phyloP scores from a whole-genome alignment of 129 eudicot species.

The Smallanthus sonchifolius region DNA sequence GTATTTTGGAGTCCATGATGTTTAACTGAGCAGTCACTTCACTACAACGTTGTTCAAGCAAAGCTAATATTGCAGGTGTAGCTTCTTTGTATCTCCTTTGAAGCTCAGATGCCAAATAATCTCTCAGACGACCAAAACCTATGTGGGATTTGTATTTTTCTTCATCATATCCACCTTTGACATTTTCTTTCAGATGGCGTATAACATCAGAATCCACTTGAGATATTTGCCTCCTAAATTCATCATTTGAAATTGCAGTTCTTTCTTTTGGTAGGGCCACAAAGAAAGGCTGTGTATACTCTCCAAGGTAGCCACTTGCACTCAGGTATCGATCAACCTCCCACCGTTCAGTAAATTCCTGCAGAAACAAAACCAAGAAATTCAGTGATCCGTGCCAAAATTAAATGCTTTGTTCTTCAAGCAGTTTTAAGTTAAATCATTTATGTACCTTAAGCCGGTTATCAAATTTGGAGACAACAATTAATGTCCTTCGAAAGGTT shows the following conservation, averaged over 20 bases:
- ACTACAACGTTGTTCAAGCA: conserved; percentile 88
- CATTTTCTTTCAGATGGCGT: conserved; percentile 60
- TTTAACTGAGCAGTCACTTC: conserved; percentile 71
- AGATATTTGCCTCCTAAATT: conserved; percentile 78
- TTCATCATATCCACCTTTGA: conserved; percentile 90
- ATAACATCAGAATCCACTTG: conserved; percentile 74
- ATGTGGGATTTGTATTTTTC: conserved; percentile 69
- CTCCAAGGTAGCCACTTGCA: conserved; percentile 97
- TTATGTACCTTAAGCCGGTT: conserved; percentile 80
- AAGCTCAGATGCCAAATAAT: conserved; percentile 80
- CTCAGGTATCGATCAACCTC: conserved; percentile 93
- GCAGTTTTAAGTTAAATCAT: background rate
- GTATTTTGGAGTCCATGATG: conserved; percentile 62
- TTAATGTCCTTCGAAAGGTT: conserved; percentile 68
- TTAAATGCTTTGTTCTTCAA: background rate
- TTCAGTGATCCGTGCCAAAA: background rate
- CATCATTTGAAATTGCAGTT: conserved; percentile 73
- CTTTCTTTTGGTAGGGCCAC: conserved; percentile 95
- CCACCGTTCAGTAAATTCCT: conserved; percentile 91
- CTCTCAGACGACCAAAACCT: conserved; percentile 81
- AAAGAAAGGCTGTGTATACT: conserved; percentile 68
- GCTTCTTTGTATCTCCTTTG: conserved; percentile 92
- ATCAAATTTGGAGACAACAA: conserved; percentile 95
- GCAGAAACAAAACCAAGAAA: background rate
- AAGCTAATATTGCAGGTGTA: conserved; percentile 86